Conservation (phyloP, 495 filamentous ascomycete genomes). For the Staphylotrichum tortipilum region DNA sequence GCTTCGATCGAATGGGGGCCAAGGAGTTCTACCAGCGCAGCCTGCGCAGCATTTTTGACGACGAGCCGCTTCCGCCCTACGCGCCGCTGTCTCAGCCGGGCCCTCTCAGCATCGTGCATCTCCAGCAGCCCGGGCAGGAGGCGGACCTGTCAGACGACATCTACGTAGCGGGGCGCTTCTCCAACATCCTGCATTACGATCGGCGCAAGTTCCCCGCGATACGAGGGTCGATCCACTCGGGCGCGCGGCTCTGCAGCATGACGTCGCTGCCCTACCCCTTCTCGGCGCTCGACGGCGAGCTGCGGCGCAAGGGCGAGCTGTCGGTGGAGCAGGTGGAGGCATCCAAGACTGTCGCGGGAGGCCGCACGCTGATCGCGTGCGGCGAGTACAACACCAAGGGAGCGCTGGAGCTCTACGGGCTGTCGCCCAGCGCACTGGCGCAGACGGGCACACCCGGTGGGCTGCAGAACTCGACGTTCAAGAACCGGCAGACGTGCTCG, state of each 20-base stretch:
- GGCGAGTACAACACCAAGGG: slow-evolving; percentile 95
- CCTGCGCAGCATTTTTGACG: slow-evolving; percentile 23
- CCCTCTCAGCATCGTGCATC: slow-evolving; percentile 73
- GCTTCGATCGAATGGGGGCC: slow-evolving; percentile 19
- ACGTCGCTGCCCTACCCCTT: slow-evolving; percentile 64
- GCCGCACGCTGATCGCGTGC: slow-evolving; percentile 65
- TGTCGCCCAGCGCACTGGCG: slow-evolving; percentile 29
- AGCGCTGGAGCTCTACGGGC: slow-evolving; percentile 77
- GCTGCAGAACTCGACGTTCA: slow-evolving; percentile 38
- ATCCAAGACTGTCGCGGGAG: slow-evolving; percentile 41
- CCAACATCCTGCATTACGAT: slow-evolving; percentile 83
- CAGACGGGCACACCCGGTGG: slow-evolving; percentile 22
- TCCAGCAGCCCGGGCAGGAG: slow-evolving; percentile 45
- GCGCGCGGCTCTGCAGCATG: slow-evolving; percentile 71
- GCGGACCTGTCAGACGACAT: slow-evolving; percentile 52
- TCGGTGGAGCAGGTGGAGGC: slow-evolving; percentile 43
- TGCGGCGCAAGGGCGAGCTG: slow-evolving; percentile 44
- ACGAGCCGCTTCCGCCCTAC: slow-evolving; percentile 45
- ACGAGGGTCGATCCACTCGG: slow-evolving; percentile 69
- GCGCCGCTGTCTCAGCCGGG: slow-evolving; percentile 73
- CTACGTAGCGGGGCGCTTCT: slow-evolving; percentile 82
- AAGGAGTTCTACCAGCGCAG: slow-evolving; percentile 26
- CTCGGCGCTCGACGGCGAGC: slow-evolving; percentile 43
- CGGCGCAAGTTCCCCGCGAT: slow-evolving; percentile 76
- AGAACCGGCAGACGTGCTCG: slow-evolving; percentile 78